Conservation (phyloP, 441 rosid species). For the Populus hybrid region DNA sequence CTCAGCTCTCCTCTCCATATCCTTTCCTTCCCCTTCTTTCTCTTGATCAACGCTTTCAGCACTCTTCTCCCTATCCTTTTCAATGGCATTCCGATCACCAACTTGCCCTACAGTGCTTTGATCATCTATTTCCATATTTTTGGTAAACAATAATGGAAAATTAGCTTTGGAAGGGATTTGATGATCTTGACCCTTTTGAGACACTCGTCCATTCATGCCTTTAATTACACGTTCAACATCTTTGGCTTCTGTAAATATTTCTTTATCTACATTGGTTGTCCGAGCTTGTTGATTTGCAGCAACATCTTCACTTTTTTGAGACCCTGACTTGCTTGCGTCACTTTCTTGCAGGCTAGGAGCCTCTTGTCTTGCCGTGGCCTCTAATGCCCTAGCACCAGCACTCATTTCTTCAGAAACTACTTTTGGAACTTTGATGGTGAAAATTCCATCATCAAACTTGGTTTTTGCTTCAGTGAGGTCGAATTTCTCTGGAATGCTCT, state of each 20-base stretch:
- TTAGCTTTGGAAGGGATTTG: neutral
- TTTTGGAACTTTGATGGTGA: neutral
- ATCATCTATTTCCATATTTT: neutral
- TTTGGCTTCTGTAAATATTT: neutral
- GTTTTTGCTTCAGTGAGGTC: neutral
- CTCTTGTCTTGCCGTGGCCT: neutral
- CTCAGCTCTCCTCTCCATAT: neutral
- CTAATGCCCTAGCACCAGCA: neutral
- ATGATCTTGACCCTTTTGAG: neutral
- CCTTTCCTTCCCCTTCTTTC: neutral
- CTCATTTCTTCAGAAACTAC: neutral
- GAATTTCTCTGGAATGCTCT: neutral
- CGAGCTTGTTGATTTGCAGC: neutral
- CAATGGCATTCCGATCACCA: neutral
- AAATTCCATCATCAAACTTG: neutral
- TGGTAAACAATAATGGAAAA: neutral
- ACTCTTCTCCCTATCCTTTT: neutral
- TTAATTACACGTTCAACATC: neutral
- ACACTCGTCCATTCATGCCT: neutral
- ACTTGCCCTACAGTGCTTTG: neutral
- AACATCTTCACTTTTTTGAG: neutral
- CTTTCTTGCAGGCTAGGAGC: neutral
- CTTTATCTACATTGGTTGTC: neutral
- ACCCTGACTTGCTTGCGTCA: neutral
- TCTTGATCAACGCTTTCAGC: neutral